Base-by-base conservation (phyloP, 306 rosid species). In the Fagus crenata region DNA sequence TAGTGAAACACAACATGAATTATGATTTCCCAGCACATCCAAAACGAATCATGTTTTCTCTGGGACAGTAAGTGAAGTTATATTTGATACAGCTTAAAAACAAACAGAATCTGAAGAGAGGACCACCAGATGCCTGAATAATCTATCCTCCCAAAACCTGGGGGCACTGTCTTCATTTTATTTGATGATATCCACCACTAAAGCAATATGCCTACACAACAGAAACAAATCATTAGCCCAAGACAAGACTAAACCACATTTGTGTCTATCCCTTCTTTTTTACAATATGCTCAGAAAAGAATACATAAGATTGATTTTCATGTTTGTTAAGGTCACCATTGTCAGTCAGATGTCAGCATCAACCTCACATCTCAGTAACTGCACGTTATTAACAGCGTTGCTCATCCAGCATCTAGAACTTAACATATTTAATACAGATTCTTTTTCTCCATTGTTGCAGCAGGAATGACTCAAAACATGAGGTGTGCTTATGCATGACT, bases 111-210 rank as follows among this genome's bases (percentile, higher is more conserved):
- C 69, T 67, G 64, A 31, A 3, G 73, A 3, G 73, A 33, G 76
- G 75, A 70, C 75, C 88, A 73, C 74, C 74, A 65, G 77, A 49
- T 77, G 63, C 71, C 79, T 15, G 83, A 77, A 77, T 75, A 74
- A 65, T 77, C 77, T 60, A 76, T 75, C 78, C 76, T 81, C 73
- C 75, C 79, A 28, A 78, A 76, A 78, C 73, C 83, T 37, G 71
- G 81, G 72, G 82, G 69, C 80, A 79, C 51, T 1, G n/a, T 65
- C 75, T 85, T 75, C 80, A 82, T 82, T 87, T 72, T 74, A 80
- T 82, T 75, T 71, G 53, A 79, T 41, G 75, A 69, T 69, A 75
- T 77, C 81, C 85, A 71, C 70, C 77, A 75, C 78, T 41, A 67
- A 80, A 78, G 69, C 71, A 55, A 73, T 11, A 31, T 18, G 72